These are phyloP conservation scores for Echria macrotheca DNA, from an alignment of 495 filamentous ascomycete species.

Conservation along the genomic window DNA sequence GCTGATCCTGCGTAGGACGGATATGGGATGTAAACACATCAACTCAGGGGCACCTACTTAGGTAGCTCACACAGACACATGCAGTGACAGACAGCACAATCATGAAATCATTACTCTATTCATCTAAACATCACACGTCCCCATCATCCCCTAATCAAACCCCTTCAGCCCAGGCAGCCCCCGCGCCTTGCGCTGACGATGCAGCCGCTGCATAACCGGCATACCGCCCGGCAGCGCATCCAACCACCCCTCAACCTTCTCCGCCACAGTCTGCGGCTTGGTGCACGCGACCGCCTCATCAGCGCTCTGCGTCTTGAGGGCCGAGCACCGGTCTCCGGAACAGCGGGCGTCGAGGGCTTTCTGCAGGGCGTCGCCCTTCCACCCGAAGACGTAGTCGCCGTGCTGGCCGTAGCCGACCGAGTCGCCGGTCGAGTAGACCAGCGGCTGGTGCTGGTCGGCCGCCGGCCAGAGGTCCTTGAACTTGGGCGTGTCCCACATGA, in stretches of 20 bases:
- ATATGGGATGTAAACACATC: too few relatives aligned
- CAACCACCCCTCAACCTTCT: constrained; percentile 29
- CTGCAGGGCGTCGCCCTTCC: constrained; percentile 44
- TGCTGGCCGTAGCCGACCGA: constrained; percentile 39
- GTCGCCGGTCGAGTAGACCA: constrained; percentile 47
- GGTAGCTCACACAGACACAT: too few relatives aligned
- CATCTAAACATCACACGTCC: too few relatives aligned
- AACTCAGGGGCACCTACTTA: too few relatives aligned
- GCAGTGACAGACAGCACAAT: too few relatives aligned
- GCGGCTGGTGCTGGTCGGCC: constrained; percentile 38
- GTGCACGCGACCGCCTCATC: constrained; percentile 26
- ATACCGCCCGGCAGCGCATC: not conserved
- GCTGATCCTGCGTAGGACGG: too few relatives aligned
- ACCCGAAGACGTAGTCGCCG: constrained; percentile 49
- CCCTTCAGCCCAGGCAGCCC: too few relatives aligned
- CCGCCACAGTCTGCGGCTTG: constrained; percentile 29
- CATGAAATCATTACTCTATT: too few relatives aligned
- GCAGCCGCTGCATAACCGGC: not conserved
- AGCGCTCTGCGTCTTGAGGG: constrained; percentile 28
- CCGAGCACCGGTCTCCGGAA: constrained; percentile 35
- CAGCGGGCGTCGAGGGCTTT: constrained; percentile 45
- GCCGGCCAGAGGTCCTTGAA: constrained; percentile 46
- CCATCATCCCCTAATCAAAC: too few relatives aligned
- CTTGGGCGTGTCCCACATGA: constrained; percentile 41
- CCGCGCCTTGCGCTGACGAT: too few relatives aligned